phyloP scores from a whole-genome alignment of 768 basidiomycete genomes.

The Trametes punicea region DNA sequence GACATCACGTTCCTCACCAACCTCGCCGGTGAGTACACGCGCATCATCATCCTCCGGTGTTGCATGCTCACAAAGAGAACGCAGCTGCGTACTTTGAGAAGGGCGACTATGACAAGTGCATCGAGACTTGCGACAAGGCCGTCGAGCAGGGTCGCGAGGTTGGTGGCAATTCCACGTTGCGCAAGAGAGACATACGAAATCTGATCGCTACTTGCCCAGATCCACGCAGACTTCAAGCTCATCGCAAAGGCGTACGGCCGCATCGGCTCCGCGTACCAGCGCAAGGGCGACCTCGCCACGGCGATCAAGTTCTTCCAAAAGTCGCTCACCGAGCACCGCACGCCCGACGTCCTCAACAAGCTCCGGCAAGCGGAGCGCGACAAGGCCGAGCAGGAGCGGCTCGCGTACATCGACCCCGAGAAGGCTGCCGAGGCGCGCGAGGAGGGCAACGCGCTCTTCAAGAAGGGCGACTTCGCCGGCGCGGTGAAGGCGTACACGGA shows the following conservation, averaged over 20 bases:
- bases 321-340: slow-evolving; percentile 94
- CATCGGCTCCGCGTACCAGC: slow-evolving; percentile 78
- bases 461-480: slow-evolving; percentile 84
- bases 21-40: slow-evolving; percentile 56
- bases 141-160: slow-evolving; percentile 89
- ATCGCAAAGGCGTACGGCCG: slow-evolving; percentile 94
- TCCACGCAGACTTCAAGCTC: slow-evolving; percentile 92
- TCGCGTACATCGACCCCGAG: slow-evolving; percentile 85
- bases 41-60: not conserved
- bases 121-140: slow-evolving; percentile 93
- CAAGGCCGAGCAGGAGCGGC: slow-evolving; percentile 72
- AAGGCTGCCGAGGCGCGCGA: slow-evolving; percentile 81
- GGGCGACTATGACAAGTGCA: slow-evolving; percentile 85
- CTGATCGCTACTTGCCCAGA: slow-evolving; percentile 33
- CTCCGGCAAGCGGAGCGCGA: slow-evolving; percentile 78
- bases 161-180: slow-evolving; percentile 22
- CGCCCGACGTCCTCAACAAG: slow-evolving; percentile 87
- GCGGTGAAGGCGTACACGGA: slow-evolving; percentile 93
- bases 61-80: slow-evolving; percentile 1
- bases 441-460: slow-evolving; percentile 91
- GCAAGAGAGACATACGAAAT: not conserved
- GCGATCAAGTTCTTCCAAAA: slow-evolving; percentile 94
- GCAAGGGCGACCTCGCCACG: slow-evolving; percentile 67
- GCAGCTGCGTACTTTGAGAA: slow-evolving; percentile 91
- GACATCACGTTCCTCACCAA: slow-evolving; percentile 95